These are phyloP conservation scores for Endotrypanum monterogeii DNA, from an alignment of 208 protist species.

Conservation along the genomic window DNA sequence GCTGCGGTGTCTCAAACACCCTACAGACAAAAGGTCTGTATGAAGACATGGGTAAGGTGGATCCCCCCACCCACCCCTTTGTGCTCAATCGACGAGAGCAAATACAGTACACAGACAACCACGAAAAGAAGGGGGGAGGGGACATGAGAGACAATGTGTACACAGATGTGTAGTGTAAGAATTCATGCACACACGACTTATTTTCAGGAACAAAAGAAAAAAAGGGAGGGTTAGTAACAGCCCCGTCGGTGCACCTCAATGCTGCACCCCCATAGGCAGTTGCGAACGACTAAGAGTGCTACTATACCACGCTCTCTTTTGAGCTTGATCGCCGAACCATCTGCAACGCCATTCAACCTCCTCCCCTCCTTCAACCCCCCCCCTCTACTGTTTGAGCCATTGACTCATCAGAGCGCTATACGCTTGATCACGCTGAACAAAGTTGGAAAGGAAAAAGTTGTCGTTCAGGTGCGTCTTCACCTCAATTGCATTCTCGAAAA, in stretches of 20 bases:
- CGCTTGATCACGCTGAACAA: constrained; percentile 72
- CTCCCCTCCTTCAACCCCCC: neutral
- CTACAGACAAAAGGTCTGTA: neutral
- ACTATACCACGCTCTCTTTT: neutral
- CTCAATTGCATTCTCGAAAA: constrained; percentile 73
- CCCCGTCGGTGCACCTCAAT: neutral
- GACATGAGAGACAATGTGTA: too few relatives aligned
- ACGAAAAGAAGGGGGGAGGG: neutral
- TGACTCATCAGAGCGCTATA: constrained; percentile 75
- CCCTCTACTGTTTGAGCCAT: constrained; percentile 56
- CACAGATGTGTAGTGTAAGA: too few relatives aligned
- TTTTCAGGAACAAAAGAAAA: too few relatives aligned
- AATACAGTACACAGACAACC: neutral
- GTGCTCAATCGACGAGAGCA: too few relatives aligned
- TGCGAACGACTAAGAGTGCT: neutral
- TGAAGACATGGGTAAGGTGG: neutral
- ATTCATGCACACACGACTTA: too few relatives aligned
- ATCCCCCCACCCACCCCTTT: neutral
- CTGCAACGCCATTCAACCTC: neutral
- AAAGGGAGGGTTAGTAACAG: too few relatives aligned
- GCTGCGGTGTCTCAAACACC: too few relatives aligned
- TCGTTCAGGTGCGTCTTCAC: constrained; percentile 71
- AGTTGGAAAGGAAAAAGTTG: constrained; percentile 60
- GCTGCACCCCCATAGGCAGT: neutral
- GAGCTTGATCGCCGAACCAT: neutral